Conservation (phyloP, 1,284 basidiomycete genomes). For the Tilletia indica region DNA sequence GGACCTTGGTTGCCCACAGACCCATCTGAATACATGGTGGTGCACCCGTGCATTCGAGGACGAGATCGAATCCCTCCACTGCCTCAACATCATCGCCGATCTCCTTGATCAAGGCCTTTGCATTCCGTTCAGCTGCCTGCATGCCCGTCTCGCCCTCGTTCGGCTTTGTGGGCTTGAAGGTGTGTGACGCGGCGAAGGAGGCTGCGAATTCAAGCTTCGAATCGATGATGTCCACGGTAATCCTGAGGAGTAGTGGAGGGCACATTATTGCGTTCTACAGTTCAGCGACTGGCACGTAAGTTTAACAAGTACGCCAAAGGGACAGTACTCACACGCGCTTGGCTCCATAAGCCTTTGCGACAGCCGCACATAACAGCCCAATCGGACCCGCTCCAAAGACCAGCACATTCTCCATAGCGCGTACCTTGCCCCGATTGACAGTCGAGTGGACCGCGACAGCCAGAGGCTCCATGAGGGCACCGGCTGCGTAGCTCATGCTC, state of each 20-base stretch:
- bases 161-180: conserved; percentile 64
- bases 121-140: conserved; percentile 61
- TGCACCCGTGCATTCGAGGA: conserved; percentile 64
- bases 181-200: conserved; percentile 80
- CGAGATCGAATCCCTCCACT: conserved; percentile 62
- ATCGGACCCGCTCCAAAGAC: conserved; percentile 88
- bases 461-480: conserved; percentile 80
- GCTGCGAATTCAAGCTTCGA: conserved; percentile 82
- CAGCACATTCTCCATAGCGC: conserved; percentile 55
- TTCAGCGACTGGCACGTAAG: too few species aligned
- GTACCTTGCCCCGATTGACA: conserved; percentile 71
- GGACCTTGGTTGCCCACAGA: conserved; percentile 36
- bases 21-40: conserved; percentile 54
- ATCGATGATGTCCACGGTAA: conserved; percentile 69
- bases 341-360: conserved; percentile 70
- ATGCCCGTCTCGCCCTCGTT: conserved; percentile 43
- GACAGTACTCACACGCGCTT: conserved; percentile 33
- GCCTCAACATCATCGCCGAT: conserved; percentile 60
- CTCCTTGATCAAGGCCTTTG: conserved; percentile 57
- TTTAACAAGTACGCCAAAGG: neutral
- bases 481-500: conserved; percentile 58
- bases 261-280: neutral
- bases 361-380: conserved; percentile 85
- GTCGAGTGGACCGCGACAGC: conserved; percentile 88
- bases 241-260: conserved; percentile 65